These are phyloP conservation scores for Komagataella pseudopastoris DNA, from an alignment of 805 yeast genomes.

Conservation along the genomic window DNA sequence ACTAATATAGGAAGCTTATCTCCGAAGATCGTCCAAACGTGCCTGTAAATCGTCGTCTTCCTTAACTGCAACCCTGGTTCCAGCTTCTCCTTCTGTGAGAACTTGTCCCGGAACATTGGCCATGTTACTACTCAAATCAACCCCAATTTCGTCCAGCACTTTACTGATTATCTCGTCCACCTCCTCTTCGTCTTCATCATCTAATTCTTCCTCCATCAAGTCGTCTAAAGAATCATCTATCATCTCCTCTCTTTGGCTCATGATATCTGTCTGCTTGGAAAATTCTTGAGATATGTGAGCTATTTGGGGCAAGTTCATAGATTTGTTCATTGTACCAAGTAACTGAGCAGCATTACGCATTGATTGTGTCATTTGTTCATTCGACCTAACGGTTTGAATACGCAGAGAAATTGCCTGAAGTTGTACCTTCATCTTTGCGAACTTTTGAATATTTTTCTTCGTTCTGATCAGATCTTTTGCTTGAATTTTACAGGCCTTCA, in stretches of 20 bases:
- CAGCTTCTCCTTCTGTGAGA: conserved; percentile 14
- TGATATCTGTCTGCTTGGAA: conserved; percentile 84
- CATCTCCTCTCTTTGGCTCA: conserved; percentile 98
- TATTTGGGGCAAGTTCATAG: conserved; percentile 83
- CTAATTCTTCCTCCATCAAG: conserved; percentile 84
- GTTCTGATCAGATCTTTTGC: conserved; percentile 93
- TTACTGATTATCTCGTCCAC: conserved; percentile 83
- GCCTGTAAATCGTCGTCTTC: conserved; percentile 86
- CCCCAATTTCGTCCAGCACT: conserved; percentile 93
- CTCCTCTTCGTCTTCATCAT: conserved; percentile 70
- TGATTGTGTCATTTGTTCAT: conserved; percentile 88
- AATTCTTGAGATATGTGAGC: conserved; percentile 90
- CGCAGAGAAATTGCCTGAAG: conserved; percentile 87
- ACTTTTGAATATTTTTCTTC: conserved; percentile 69
- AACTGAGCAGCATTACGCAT: conserved; percentile 90
- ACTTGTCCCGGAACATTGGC: conserved; percentile 28
- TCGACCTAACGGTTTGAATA: conserved; percentile 83
- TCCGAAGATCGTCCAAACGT: conserved; percentile 68
- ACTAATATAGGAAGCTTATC: conserved; percentile 10
- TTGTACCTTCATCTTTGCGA: conserved; percentile 89
- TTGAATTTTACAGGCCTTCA: conserved; percentile 83
- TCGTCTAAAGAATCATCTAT: conserved; percentile 98
- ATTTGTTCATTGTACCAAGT: conserved; percentile 75
- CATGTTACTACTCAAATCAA: conserved; percentile 49
- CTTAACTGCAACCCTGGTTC: conserved; percentile 21